Percentiles rank a stretch among this genome's conserved stretches.
Evolutionary conservation across 352 stramenopile species (phyloP).

Genomic region (Phytophthora agathidicida): DNA sequence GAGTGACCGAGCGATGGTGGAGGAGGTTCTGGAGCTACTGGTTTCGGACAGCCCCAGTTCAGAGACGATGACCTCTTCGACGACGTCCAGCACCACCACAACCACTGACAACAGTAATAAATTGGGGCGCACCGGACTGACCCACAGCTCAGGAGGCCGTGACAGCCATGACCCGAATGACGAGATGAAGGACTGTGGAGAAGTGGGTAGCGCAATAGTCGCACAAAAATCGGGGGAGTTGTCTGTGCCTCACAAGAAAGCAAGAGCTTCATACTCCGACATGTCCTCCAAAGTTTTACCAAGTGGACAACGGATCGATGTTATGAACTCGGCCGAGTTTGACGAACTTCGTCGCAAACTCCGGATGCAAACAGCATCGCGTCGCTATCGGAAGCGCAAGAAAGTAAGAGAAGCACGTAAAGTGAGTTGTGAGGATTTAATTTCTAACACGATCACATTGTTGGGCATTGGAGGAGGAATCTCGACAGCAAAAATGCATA

Average conservation of each 20-base stretch:
- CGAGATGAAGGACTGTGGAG: not conserved
- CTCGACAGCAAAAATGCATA: conserved; percentile 24
- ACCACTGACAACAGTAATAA: conserved; percentile 1
- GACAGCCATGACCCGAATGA: not conserved
- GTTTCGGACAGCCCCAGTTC: conserved; percentile 8
- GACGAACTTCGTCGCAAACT: conserved; percentile 38
- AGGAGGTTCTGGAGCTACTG: conserved; percentile 36
- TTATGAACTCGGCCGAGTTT: conserved; percentile 29
- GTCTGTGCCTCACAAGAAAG: not conserved
- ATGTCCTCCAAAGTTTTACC: conserved; percentile 8
- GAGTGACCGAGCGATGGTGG: conserved; percentile 34
- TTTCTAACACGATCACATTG: too few relatives aligned
- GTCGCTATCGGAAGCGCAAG: conserved; percentile 43
- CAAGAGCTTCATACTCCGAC: not conserved
- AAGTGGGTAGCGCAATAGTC: not conserved
- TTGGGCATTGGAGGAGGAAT: conserved; percentile 23
- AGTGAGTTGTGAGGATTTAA: too few relatives aligned
- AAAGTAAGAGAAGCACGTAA: too few relatives aligned
- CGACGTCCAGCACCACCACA: not conserved
- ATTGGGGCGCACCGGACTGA: not conserved
- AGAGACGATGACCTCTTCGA: not conserved
- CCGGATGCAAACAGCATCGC: conserved; percentile 38
- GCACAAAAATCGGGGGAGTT: not conserved
- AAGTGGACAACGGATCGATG: conserved; percentile 22
- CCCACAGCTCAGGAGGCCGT: too few relatives aligned